phyloP scores from a whole-genome alignment of 441 rosid genomes.

The Syzygium syzygioides region DNA sequence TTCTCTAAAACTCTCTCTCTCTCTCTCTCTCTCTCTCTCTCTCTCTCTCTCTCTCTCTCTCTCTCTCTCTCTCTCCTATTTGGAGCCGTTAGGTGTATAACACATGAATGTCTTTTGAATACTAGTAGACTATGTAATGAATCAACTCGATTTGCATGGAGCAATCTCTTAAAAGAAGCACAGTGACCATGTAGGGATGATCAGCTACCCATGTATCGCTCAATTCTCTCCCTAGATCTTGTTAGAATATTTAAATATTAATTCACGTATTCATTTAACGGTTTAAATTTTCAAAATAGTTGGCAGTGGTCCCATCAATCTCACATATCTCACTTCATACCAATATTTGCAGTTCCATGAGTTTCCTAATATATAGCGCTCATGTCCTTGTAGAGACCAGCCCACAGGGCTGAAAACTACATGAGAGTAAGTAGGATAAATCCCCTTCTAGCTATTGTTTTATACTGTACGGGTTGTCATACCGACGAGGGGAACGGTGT shows the following conservation, averaged over 20 bases:
- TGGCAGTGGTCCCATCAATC: too few relatives aligned
- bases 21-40: too few relatives aligned
- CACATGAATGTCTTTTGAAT: too few relatives aligned
- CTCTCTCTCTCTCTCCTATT: too few relatives aligned
- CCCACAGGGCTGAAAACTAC: not conserved
- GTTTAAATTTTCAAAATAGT: too few relatives aligned
- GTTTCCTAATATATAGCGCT: not conserved
- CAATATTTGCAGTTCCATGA: not conserved
- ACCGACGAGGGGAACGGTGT: not conserved
- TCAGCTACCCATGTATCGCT: not conserved
- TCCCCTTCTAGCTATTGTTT: not conserved
- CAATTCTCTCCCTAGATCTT: not conserved
- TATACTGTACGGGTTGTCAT: too few relatives aligned
- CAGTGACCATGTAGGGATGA: not conserved
- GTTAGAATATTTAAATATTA: too few relatives aligned
- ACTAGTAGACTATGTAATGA: not conserved
- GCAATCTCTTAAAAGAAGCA: not conserved
- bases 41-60: too few relatives aligned
- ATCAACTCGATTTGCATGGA: not conserved
- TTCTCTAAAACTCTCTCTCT: too few relatives aligned
- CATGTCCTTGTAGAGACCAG: not conserved
- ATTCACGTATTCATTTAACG: too few relatives aligned
- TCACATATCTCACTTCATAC: not conserved
- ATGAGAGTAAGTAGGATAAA: not conserved
- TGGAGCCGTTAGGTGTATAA: too few relatives aligned